Base-by-base conservation (phyloP, 768 basidiomycete genomes). In the Russula foetens region DNA sequence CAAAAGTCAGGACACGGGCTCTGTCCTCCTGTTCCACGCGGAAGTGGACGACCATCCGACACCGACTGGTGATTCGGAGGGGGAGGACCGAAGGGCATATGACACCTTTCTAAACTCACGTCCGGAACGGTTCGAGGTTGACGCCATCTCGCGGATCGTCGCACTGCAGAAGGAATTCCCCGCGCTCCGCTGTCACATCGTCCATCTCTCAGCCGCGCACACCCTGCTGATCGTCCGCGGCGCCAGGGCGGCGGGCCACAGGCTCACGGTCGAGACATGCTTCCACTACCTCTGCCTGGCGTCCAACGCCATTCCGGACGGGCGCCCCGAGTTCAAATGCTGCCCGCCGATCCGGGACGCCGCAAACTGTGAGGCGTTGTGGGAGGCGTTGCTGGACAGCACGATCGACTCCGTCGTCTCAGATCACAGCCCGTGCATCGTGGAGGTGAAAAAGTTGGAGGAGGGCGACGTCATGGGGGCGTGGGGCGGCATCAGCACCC, bases 401-500 rank as follows among this genome's bases (percentile, higher is more conserved):
- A 77, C 84, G 43, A 93, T 99, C 66, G 92, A 97, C 73, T 94
- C 81, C 68, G 85, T 98, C 54, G 94, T 98, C 7, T 96, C 93
- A 54, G 96, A 99, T 74, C 96, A 99, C 70, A 93, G 91, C 64
- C 95, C 95, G 15, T 98, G 95, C 71, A 78, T 89, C 12, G 75
- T 82, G 24, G 84, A 85, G 66, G 75, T 99, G 60, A 99, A 98
- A 76, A 81, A 80, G 61, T 71, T 85, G 38, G 85, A 86, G 31
- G 79, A 81, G 44, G 90, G 93, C 1, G 81, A 94, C 68, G 78
- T 98, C 62, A 89, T 97, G 86, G 72, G 75, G 23, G 91, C 95
- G 0, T 98, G 96, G 96, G 96, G 96, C 44, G 96, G 96, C 0
- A 91, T 99, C 63, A 89, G 88, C 62, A 86, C 90, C 5, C 79